phyloP scores from a whole-genome alignment of 208 protist species.

The Novymonas esmeraldas region DNA sequence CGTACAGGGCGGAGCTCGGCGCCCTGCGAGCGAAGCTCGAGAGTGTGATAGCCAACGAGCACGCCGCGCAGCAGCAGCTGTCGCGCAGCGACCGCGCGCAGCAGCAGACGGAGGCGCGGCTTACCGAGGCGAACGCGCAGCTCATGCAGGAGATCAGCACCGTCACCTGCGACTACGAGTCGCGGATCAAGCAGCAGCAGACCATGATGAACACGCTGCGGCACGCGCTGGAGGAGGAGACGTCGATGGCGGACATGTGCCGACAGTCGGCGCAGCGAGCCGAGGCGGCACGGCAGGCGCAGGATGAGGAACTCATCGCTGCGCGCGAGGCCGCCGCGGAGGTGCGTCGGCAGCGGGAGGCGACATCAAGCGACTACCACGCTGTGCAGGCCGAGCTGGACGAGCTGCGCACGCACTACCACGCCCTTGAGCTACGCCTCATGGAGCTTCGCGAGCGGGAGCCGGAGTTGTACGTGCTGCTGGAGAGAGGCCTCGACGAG shows the following conservation, averaged over 20 bases:
- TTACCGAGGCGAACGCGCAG: constrained; percentile 36
- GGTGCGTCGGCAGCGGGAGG: constrained; percentile 14
- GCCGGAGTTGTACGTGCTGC: constrained; percentile 58
- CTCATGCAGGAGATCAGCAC: constrained; percentile 45
- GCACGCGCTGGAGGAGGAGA: constrained; percentile 61
- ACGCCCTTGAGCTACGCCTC: constrained; percentile 47
- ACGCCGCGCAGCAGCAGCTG: constrained; percentile 22
- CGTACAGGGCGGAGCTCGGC: constrained; percentile 56
- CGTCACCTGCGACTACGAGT: constrained; percentile 49
- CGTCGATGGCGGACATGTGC: constrained; percentile 47
- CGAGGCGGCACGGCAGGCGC: constrained; percentile 35
- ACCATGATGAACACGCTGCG: constrained; percentile 59
- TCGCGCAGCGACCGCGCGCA: constrained; percentile 28
- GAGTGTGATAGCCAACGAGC: constrained; percentile 17
- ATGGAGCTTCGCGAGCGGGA: constrained; percentile 35
- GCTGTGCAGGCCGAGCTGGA: constrained; percentile 49
- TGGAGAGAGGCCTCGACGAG: constrained; percentile 50
- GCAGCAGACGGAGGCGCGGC: constrained; percentile 31
- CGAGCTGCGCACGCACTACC: constrained; percentile 51
- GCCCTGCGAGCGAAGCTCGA: constrained; percentile 48
- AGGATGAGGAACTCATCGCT: constrained; percentile 38
- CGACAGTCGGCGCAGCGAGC: constrained; percentile 39
- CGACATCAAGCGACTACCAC: constrained; percentile 25
- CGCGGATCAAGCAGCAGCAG: constrained; percentile 65
- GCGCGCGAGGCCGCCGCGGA: constrained; percentile 31